A percentile compares a stretch with the other conserved stretches of the same genome.
phyloP scores from a whole-genome alignment of 345 rosid genomes.

The Dipteronia dyeriana region DNA sequence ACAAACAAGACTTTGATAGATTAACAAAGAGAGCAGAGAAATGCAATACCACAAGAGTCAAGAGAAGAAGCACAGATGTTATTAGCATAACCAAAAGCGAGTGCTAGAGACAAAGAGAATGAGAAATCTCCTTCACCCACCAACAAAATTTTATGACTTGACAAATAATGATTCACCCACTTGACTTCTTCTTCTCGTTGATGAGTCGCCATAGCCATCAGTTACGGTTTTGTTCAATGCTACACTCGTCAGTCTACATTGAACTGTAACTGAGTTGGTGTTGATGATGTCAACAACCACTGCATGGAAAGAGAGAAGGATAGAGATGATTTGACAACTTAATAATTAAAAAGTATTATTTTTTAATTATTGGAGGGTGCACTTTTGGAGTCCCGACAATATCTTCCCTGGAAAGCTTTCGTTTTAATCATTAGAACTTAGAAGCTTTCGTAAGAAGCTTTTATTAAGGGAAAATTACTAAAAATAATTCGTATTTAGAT shows the following conservation, averaged over 20 bases:
- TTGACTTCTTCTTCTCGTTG: slow-evolving; percentile 19
- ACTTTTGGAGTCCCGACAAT: too few relatives aligned
- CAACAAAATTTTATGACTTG: slow-evolving; percentile 45
- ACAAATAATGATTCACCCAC: slow-evolving; percentile 48
- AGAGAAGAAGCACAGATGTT: slow-evolving; percentile 58
- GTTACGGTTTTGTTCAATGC: background rate
- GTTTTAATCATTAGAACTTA: too few relatives aligned
- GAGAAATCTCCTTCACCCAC: slow-evolving; percentile 79
- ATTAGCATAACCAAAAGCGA: slow-evolving; percentile 45
- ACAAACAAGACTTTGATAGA: background rate
- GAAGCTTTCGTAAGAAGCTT: too few relatives aligned
- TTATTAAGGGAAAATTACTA: too few relatives aligned
- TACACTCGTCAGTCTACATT: slow-evolving; percentile 5
- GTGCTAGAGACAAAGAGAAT: slow-evolving; percentile 44
- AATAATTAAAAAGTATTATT: too few relatives aligned
- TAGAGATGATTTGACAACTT: too few relatives aligned
- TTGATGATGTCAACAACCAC: background rate
- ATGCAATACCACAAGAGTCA: slow-evolving; percentile 40
- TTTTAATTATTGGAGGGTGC: too few relatives aligned
- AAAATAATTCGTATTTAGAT: too few relatives aligned
- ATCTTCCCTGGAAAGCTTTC: too few relatives aligned
- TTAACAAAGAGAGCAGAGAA: background rate
- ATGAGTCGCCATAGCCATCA: too few relatives aligned
- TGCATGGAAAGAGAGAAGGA: background rate
- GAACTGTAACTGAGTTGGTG: too few relatives aligned